Percentiles rank a stretch among this genome's conserved stretches.
phyloP scores from a whole-genome alignment of 257 asterid species.

The Phtheirospermum japonicum region DNA sequence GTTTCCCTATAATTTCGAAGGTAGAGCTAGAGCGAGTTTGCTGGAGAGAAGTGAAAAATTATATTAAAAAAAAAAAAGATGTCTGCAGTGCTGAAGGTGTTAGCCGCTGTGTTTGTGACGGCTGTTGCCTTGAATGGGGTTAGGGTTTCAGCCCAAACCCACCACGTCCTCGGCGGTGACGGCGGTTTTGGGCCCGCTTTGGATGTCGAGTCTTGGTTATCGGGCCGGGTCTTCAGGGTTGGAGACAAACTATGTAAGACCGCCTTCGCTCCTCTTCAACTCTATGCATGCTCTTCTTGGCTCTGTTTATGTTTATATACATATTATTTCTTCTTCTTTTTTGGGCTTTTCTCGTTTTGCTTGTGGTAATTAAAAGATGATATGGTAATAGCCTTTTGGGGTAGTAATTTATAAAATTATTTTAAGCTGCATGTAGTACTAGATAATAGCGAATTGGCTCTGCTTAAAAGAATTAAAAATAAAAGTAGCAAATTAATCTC shows the following conservation, averaged over 20 bases:
- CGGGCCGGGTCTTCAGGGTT: constrained; percentile 55
- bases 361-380: background rate
- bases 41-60: too few species aligned
- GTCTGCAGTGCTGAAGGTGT: constrained; percentile 11
- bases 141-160: constrained; percentile 42
- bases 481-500: too few species aligned
- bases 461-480: too few species aligned
- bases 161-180: constrained; percentile 63
- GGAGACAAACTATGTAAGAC: constrained; percentile 69
- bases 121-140: constrained; percentile 21
- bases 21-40: too few species aligned
- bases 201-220: constrained; percentile 47
- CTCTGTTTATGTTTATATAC: background rate
- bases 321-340: background rate
- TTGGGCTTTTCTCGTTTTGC: too few species aligned
- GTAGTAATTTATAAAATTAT: too few species aligned
- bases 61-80: background rate
- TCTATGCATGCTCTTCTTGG: background rate
- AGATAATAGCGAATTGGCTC: too few species aligned
- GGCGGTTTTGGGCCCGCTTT: constrained; percentile 43
- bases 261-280: background rate
- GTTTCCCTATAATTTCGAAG: too few species aligned
- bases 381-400: too few species aligned
- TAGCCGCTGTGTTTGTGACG: constrained; percentile 19
- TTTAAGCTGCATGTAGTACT: too few species aligned